A percentile compares a stretch with the other conserved stretches of the same genome.
Evolutionary conservation across 1,284 basidiomycete genomes (phyloP).

Genomic region (Ganoderma lingzhi): DNA sequence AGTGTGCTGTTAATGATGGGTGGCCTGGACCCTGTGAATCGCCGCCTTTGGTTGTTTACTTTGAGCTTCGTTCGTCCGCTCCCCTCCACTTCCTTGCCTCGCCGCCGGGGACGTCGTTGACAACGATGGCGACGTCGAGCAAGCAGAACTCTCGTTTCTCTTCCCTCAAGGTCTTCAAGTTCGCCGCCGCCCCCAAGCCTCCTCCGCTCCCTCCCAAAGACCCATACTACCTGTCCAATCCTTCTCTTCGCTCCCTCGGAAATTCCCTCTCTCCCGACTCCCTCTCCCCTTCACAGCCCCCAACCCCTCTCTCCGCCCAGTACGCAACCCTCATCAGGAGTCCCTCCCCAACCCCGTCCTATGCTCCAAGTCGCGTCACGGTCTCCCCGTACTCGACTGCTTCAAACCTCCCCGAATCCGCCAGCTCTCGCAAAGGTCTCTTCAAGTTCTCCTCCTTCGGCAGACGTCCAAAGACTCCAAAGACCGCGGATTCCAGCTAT

Average conservation of each 20-base stretch:
- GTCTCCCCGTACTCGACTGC: slow-evolving; percentile 35
- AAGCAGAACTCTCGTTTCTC: slow-evolving; percentile 62
- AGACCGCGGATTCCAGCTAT: slow-evolving; percentile 41
- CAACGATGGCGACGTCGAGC: slow-evolving; percentile 43
- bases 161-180: slow-evolving; percentile 67
- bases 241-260: slow-evolving; percentile 60
- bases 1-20: neutral
- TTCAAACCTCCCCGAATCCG: slow-evolving; percentile 44
- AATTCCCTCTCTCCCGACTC: slow-evolving; percentile 50
- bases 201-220: slow-evolving; percentile 78
- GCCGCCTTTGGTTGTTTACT: neutral
- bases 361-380: slow-evolving; percentile 40
- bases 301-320: slow-evolving; percentile 44
- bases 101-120: slow-evolving; percentile 30
- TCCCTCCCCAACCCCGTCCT: slow-evolving; percentile 42
- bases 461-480: slow-evolving; percentile 48
- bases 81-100: slow-evolving; percentile 4
- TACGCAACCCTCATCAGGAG: slow-evolving; percentile 43
- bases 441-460: slow-evolving; percentile 53
- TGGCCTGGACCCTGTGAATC: slow-evolving; percentile 7
- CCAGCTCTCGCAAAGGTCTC: slow-evolving; percentile 51
- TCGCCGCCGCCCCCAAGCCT: slow-evolving; percentile 48
- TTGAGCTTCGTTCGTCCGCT: neutral
- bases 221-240: slow-evolving; percentile 57
- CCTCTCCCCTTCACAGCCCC: slow-evolving; percentile 45